A percentile compares a stretch with the other conserved stretches of the same genome.
phyloP scores from a whole-genome alignment of 2,329 filamentous ascomycete species.

The Penicillium nordicum region DNA sequence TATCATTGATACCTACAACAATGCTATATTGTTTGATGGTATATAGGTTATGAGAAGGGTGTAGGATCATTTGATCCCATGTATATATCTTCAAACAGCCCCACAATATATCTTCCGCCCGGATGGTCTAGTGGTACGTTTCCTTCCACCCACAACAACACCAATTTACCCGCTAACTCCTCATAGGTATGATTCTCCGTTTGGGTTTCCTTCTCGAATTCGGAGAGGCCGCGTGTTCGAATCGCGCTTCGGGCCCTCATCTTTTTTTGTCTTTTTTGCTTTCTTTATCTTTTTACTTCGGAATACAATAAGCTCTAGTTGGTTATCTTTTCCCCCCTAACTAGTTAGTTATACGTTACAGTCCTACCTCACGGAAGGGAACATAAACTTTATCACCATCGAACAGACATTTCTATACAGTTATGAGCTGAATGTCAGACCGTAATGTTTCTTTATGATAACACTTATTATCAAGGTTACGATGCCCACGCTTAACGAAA shows the following conservation, averaged over 20 bases:
- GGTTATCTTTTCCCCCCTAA: not conserved
- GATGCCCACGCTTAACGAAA: not conserved
- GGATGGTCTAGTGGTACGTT: too few species aligned
- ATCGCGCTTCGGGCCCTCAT: slow-evolving; percentile 5
- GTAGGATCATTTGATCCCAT: too few species aligned
- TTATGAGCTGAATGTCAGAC: not conserved
- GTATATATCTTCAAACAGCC: too few species aligned
- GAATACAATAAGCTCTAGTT: not conserved
- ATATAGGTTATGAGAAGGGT: too few species aligned
- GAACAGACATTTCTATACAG: not conserved
- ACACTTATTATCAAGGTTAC: not conserved
- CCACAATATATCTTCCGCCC: too few species aligned
- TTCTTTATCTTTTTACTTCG: not conserved
- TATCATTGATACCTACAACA: too few species aligned
- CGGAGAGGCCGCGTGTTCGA: slow-evolving; percentile 11
- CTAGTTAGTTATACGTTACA: not conserved
- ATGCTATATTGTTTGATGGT: too few species aligned
- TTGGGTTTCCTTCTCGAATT: not conserved
- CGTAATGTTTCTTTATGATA: not conserved
- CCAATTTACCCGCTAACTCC: too few species aligned
- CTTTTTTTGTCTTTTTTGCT: not conserved
- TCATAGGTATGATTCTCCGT: slow-evolving; percentile 4
- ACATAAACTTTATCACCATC: not conserved
- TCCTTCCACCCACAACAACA: too few species aligned
- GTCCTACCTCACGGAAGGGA: not conserved